Evolutionary conservation across 2,329 filamentous ascomycete genomes (phyloP).

Genomic region (Coleophoma cylindrospora): DNA sequence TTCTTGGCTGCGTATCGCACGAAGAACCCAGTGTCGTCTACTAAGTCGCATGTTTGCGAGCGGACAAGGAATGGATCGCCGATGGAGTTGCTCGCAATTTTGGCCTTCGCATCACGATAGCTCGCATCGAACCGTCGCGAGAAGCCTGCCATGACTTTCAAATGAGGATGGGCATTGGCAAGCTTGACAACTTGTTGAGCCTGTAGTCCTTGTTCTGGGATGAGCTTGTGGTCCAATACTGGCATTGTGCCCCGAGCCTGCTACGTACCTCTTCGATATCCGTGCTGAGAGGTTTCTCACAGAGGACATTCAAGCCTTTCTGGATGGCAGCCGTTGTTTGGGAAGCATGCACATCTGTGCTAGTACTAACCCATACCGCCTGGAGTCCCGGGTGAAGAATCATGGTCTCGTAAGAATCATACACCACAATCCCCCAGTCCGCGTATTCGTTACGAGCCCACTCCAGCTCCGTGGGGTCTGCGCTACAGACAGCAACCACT

Average conservation of each 20-base stretch:
- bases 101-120: conserved; percentile 32
- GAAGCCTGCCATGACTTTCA: conserved; percentile 39
- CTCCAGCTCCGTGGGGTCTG: conserved; percentile 31
- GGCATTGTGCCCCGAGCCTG: neutral
- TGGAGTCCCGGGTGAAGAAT: conserved; percentile 5
- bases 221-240: neutral
- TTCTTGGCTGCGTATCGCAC: conserved; percentile 33
- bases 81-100: conserved; percentile 29
- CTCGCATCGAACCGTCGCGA: conserved; percentile 38
- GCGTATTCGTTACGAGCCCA: conserved; percentile 8
- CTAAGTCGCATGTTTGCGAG: conserved; percentile 36
- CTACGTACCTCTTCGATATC: conserved; percentile 24
- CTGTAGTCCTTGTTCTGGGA: conserved; percentile 8
- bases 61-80: conserved; percentile 34
- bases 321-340: conserved; percentile 28
- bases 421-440: conserved; percentile 3
- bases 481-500: conserved; percentile 41
- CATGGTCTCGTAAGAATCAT: conserved; percentile 6
- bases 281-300: conserved; percentile 33
- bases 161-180: conserved; percentile 28
- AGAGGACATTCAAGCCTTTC: conserved; percentile 30
- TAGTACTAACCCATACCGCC: conserved; percentile 22
- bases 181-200: conserved; percentile 26
- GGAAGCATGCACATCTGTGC: conserved; percentile 28
- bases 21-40: conserved; percentile 33